Conservation (phyloP, 441 rosid genomes). For the Corymbia calophylla region DNA sequence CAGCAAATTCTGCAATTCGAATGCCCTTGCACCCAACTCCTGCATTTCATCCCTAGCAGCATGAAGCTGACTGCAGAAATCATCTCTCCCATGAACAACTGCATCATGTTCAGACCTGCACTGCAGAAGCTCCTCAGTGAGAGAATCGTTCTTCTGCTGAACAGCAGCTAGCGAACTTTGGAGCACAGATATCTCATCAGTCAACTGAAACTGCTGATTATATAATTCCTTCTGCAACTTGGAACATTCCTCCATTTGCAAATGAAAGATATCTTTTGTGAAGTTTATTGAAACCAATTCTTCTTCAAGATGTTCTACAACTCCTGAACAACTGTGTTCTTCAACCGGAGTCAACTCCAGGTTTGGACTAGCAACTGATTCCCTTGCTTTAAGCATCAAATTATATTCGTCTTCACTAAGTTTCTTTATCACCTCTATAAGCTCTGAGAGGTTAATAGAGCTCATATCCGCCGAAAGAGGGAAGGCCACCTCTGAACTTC, state of each 20-base stretch:
- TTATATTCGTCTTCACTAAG: slow-evolving; percentile 63
- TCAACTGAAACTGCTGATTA: slow-evolving; percentile 32
- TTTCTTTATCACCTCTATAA: slow-evolving; percentile 41
- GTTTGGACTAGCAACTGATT: slow-evolving; percentile 18
- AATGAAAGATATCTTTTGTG: slow-evolving; percentile 46
- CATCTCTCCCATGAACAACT: slow-evolving; percentile 40
- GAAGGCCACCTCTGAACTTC: slow-evolving; percentile 17
- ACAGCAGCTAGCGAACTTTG: slow-evolving; percentile 36
- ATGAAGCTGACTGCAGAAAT: slow-evolving; percentile 44
- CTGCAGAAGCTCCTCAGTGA: slow-evolving; percentile 54
- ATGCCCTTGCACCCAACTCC: slow-evolving; percentile 42
- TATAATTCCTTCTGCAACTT: slow-evolving; percentile 41
- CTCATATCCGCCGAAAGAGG: slow-evolving; percentile 28
- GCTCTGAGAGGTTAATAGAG: slow-evolving; percentile 39
- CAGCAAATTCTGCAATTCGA: slow-evolving; percentile 52
- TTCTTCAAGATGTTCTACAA: slow-evolving; percentile 53
- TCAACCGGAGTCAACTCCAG: slow-evolving; percentile 13
- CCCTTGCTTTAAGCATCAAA: slow-evolving; percentile 48
- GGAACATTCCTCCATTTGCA: slow-evolving; percentile 68
- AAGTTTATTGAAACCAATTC: slow-evolving; percentile 60
- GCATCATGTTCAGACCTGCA: slow-evolving; percentile 66
- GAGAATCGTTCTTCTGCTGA: slow-evolving; percentile 32
- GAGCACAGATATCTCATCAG: slow-evolving; percentile 48
- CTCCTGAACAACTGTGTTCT: slow-evolving; percentile 12
- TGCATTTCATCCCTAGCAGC: slow-evolving; percentile 41